Conservation (phyloP, 2,329 filamentous ascomycete genomes). For the Trichoderma sp. region DNA sequence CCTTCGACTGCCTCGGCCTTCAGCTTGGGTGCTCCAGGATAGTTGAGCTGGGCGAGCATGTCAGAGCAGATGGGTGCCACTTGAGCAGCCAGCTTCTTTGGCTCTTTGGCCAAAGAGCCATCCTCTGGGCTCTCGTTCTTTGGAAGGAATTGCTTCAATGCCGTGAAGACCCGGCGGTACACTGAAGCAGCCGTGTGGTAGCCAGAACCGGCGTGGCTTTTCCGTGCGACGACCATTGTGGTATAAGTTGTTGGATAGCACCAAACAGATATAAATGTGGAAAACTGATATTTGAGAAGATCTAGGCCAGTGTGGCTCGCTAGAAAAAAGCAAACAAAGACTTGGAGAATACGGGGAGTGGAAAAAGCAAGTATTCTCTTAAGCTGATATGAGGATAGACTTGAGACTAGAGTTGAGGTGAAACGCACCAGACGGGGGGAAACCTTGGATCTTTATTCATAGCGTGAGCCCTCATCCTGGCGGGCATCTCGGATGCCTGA, state of each 20-base stretch:
- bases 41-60: slow-evolving; percentile 1
- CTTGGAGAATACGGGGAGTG: neutral
- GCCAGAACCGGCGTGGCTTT: neutral
- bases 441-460: neutral
- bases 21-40: neutral
- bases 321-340: neutral
- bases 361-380: neutral
- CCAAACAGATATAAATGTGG: neutral
- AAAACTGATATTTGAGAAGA: neutral
- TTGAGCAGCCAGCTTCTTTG: neutral
- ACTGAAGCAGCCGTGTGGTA: neutral
- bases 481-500: neutral
- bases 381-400: slow-evolving; percentile 6
- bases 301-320: neutral
- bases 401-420: neutral
- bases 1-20: neutral
- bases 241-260: neutral
- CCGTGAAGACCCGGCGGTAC: neutral
- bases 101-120: neutral
- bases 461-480: neutral
- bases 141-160: neutral
- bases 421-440: slow-evolving; percentile 5
- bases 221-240: slow-evolving; percentile 3
- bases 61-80: neutral
- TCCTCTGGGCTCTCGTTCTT: neutral